Conservation (phyloP, 768 basidiomycete genomes). For the Psilocybe tampanensis region DNA sequence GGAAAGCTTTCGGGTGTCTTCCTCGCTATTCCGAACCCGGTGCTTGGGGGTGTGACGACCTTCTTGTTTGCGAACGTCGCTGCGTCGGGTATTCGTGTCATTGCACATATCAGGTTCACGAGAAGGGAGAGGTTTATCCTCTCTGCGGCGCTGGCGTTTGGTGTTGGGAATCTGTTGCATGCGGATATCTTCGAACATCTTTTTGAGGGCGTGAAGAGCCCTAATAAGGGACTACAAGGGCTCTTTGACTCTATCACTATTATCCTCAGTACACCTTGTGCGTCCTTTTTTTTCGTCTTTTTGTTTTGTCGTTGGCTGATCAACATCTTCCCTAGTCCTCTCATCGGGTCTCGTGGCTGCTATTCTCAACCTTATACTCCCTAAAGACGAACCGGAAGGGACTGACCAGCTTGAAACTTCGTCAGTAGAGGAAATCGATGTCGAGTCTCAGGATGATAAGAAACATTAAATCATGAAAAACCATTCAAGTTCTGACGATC, state of each 20-base stretch:
- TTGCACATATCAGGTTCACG: conserved; percentile 60
- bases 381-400: conserved; percentile 32
- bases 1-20: conserved; percentile 86
- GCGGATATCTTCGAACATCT: conserved; percentile 67
- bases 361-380: conserved; percentile 59
- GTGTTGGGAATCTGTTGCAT: conserved; percentile 71
- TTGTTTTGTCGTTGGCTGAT: background rate
- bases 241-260: conserved; percentile 81
- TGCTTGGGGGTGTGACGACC: conserved; percentile 84
- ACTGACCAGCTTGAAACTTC: conserved; percentile 14
- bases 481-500: too few relatives aligned
- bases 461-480: conserved; percentile 1
- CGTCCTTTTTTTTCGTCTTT: conserved; percentile 27
- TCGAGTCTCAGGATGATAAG: conserved; percentile 28
- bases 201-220: conserved; percentile 60
- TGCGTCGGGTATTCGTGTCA: conserved; percentile 70
- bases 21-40: conserved; percentile 81
- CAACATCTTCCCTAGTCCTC: conserved; percentile 7
- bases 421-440: conserved; percentile 28
- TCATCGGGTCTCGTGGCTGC: conserved; percentile 59
- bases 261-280: conserved; percentile 80
- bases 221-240: conserved; percentile 60
- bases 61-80: conserved; percentile 82
- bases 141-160: conserved; percentile 68
- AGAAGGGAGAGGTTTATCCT: conserved; percentile 72